phyloP scores from a whole-genome alignment of 305 asterid genomes.

The Fraxinus dipetala region DNA sequence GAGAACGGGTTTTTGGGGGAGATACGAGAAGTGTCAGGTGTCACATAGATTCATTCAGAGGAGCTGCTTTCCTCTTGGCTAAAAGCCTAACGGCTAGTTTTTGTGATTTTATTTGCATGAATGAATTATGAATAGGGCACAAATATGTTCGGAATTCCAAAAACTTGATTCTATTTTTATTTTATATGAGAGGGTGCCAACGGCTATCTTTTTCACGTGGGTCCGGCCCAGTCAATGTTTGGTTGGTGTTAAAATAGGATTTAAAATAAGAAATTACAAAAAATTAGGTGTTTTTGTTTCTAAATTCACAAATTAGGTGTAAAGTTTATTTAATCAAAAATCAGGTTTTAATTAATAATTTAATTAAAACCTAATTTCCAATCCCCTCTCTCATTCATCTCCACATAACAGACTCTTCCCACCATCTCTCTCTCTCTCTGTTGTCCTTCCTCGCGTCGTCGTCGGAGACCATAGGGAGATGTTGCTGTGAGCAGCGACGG shows the following conservation, averaged over 20 bases:
- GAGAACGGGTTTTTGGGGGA: slow-evolving; percentile 26
- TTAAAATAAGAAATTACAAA: background rate
- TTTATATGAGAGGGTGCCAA: background rate
- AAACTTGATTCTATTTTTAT: slow-evolving; percentile 14
- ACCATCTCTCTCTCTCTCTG: too few species aligned
- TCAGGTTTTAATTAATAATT: too few species aligned
- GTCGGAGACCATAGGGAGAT: too few species aligned
- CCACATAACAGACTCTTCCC: too few species aligned
- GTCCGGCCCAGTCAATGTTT: background rate
- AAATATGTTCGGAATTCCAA: slow-evolving; percentile 11
- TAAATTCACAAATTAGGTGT: too few species aligned
- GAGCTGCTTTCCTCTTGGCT: background rate
- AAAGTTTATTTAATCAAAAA: too few species aligned
- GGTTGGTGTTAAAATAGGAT: background rate
- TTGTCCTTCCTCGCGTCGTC: too few species aligned
- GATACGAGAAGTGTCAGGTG: slow-evolving; percentile 37
- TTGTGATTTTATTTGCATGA: slow-evolving; percentile 32
- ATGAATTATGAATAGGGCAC: slow-evolving; percentile 24
- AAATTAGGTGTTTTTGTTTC: too few species aligned
- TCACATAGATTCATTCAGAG: slow-evolving; percentile 23
- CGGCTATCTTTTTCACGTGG: background rate
- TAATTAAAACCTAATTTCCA: too few species aligned
- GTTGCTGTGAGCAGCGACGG: too few species aligned
- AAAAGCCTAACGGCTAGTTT: slow-evolving; percentile 74
- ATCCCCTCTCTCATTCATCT: too few species aligned